These are phyloP conservation scores for Alternaria atra DNA, from an alignment of 2,329 filamentous ascomycete genomes.

Conservation along the genomic window DNA sequence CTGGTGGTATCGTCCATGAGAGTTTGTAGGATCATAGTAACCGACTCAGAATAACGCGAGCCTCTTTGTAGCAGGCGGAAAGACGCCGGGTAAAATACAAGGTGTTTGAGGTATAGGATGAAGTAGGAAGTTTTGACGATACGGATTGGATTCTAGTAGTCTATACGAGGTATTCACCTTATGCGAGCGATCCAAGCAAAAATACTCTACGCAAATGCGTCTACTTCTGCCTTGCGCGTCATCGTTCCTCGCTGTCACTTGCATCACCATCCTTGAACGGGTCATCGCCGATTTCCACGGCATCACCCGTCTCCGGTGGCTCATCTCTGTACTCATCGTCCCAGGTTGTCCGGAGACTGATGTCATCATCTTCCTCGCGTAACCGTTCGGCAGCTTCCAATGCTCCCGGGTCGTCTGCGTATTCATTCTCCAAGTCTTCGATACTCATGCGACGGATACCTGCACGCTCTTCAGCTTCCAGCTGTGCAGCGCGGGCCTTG, in stretches of 20 bases:
- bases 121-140: neutral
- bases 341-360: constrained; percentile 61
- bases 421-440: constrained; percentile 52
- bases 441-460: constrained; percentile 42
- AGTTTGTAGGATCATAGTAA: too few species aligned
- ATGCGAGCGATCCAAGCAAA: neutral
- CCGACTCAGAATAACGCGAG: too few species aligned
- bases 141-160: neutral
- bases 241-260: constrained; percentile 32
- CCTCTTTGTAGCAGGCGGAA: too few species aligned
- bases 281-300: constrained; percentile 52
- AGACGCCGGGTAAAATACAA: neutral
- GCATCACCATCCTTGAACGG: constrained; percentile 56
- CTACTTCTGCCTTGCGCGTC: constrained; percentile 13
- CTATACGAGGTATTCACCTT: neutral
- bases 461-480: constrained; percentile 58
- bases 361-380: constrained; percentile 62
- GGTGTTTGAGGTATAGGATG: neutral
- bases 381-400: constrained; percentile 50
- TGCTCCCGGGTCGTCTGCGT: constrained; percentile 57
- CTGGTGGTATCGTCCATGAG: too few species aligned
- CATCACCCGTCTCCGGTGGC: constrained; percentile 53
- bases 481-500: constrained; percentile 58
- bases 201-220: constrained; percentile 1
- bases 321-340: constrained; percentile 55